Evolutionary conservation across 495 filamentous ascomycete genomes (phyloP), one percentile per base, ranked within the genome.

Genomic region (Aspergillus bertholletiae): DNA sequence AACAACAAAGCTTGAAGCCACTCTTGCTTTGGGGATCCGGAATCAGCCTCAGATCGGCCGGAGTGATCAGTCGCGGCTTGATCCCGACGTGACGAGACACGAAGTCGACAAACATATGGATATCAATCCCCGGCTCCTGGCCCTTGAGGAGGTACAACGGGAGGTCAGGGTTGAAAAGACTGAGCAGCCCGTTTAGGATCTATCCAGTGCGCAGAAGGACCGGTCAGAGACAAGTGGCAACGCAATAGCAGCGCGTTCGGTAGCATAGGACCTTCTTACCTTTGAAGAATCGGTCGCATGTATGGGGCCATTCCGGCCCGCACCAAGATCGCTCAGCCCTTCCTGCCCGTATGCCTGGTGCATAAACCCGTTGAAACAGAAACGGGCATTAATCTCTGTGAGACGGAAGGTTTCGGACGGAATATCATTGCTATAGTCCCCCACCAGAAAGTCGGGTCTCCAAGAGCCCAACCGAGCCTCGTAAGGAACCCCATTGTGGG

Each of bases 381-480:
- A 78, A 7, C 76, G 62, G 3, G 70, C 73, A 49, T 79, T 79
- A 21, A 79, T 77, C 52, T 79, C 75, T 18, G 69, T 74, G 22
- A 78, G 68, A 1, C 59, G 58, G 45, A 67, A 71, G n/a, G 18
- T 56, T 34, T 72, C 70, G n/a, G n/a, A n/a, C n/a, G n/a, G n/a
- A n/a, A n/a, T n/a, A n/a, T n/a, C 9, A 27, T 23, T 2, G 49
- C n/a, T n/a, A n/a, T n/a, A n/a, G n/a, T 60, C 45, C 27, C 70
- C 68, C 1, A 78, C 43, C n/a, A 79, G 46, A 41, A 77, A 72
- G 50, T 79, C 76, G 11, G 76, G 75, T 58, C 76, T 63, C 62
- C 72, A 76, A 32, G 68, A 67, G 7, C 75, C 75, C 7, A 55
- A n/a, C n/a, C n/a, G 27, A 21, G 54, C 23, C 4, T 56, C 49